phyloP scores from a whole-genome alignment of 768 basidiomycete species.

The Cyclocybe aegerita region DNA sequence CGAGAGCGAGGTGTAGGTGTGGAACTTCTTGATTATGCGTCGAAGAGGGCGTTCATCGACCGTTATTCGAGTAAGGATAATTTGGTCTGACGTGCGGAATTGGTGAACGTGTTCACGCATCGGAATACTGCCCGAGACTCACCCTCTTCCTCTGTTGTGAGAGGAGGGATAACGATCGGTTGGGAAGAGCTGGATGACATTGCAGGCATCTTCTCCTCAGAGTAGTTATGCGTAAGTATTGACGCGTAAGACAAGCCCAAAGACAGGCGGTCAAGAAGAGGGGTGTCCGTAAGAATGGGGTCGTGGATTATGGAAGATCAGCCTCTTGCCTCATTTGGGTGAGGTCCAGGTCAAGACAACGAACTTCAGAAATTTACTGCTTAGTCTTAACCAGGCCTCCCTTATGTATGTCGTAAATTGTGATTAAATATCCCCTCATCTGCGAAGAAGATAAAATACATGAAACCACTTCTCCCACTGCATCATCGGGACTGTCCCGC shows the following conservation, averaged over 20 bases:
- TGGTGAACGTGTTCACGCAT: constrained; percentile 19
- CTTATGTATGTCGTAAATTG: too few relatives aligned
- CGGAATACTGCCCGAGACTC: constrained; percentile 6
- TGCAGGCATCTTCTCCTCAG: constrained; percentile 10
- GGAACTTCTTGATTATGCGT: constrained; percentile 80
- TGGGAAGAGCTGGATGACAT: constrained; percentile 20
- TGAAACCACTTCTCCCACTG: neutral
- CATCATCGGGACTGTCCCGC: constrained; percentile 32
- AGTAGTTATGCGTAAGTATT: neutral
- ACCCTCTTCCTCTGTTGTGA: constrained; percentile 69
- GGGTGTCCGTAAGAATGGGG: too few relatives aligned
- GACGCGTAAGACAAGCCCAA: too few relatives aligned
- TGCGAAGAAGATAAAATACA: too few relatives aligned
- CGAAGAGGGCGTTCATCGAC: constrained; percentile 81
- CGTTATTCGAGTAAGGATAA: constrained; percentile 78
- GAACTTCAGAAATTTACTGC: too few relatives aligned
- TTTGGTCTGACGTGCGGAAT: constrained; percentile 55
- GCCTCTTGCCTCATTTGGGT: too few relatives aligned
- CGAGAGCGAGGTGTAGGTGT: constrained; percentile 63
- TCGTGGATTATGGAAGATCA: too few relatives aligned
- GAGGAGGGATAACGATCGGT: constrained; percentile 36
- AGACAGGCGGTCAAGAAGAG: too few relatives aligned
- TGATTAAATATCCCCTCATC: too few relatives aligned
- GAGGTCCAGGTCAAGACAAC: too few relatives aligned
- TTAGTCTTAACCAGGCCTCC: too few relatives aligned